Base-by-base conservation (phyloP, 345 rosid genomes). In the Hibiscus tridactylites region DNA sequence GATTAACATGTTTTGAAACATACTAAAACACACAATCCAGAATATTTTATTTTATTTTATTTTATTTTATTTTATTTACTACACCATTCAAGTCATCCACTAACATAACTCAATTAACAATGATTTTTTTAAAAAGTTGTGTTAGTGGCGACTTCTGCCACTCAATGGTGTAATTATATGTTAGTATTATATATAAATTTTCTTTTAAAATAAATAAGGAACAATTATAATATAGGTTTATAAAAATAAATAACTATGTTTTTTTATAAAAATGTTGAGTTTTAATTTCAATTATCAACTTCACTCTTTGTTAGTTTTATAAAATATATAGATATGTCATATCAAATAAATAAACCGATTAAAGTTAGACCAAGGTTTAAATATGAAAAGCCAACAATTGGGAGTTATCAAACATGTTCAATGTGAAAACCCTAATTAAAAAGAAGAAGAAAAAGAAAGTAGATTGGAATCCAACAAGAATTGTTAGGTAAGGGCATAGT, bases 401-500 rank as follows among this genome's bases (percentile, higher is more conserved):
- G 42, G 2, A 37, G 1, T 37, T 37, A 37, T 37, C 42, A 37
- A 37, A 37, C 42, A 6, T 37, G 60, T 19, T 56, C 11, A 56
- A 56, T 9, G 60, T 56, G 77, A 56, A 67, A 62, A 73, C 69
- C 80, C 54, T 19, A 61, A 60, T 61, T 66, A 31, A 21, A 13
- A 47, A n/a, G 6, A 59, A 37, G 3, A 29, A 13, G 35, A 17
- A 3, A 7, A 50, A 33, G 33, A 68, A 46, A 42, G 63, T 26
- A 24, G 66, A 7, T 58, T 65, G 49, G 39, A 59, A 65, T 17
- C 35, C 70, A 33, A 17, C 37, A 70, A 29, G 62, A 66, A 26
- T 59, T 67, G 76, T 78, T 73, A 62, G 73, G 74, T 61, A 65
- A 46, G 71, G 8, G 54, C 68, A 73, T 44, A 5, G 26, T 39